Evolutionary conservation across 305 asterid genomes (phyloP).

Genomic region (Rubia tinctorum): DNA sequence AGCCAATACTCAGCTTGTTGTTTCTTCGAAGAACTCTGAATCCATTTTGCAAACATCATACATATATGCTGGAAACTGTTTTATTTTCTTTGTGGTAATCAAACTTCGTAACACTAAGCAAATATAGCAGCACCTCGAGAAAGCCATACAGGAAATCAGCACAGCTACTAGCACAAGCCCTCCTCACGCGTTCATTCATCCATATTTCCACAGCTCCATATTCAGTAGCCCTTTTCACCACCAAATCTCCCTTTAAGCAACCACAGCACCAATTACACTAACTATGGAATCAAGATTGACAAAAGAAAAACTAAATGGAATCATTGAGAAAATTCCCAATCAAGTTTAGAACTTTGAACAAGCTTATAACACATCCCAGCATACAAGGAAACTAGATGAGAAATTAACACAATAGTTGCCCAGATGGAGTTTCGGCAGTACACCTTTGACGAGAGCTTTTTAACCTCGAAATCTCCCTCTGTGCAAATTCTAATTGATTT

Average conservation of each 20-base stretch:
- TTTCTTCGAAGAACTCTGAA: conserved; percentile 79
- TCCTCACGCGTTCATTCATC: conserved; percentile 96
- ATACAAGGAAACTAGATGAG: not conserved
- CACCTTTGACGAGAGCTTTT: not conserved
- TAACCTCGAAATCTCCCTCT: not conserved
- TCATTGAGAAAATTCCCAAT: not conserved
- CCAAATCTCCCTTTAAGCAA: conserved; percentile 64
- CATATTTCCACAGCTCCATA: conserved; percentile 99
- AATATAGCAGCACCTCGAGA: conserved; percentile 63
- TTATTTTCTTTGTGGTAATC: conserved; percentile 9
- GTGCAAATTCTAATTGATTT: no score
- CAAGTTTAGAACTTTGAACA: not conserved
- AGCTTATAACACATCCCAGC: not conserved
- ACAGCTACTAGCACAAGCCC: conserved; percentile 96
- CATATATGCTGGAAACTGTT: conserved; percentile 8
- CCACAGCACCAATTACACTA: not conserved
- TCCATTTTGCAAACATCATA: conserved; percentile 13
- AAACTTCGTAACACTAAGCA: conserved; percentile 4
- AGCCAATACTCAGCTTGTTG: conserved; percentile 83
- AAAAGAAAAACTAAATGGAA: not conserved
- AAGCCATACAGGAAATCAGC: conserved; percentile 93
- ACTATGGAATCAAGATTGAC: not conserved
- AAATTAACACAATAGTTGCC: no score
- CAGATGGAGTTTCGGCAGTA: not conserved
- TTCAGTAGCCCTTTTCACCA: conserved; percentile 87